Evolutionary conservation across 192 early-diverging fungal genomes (phyloP), one percentile per base, ranked within the genome.

Genomic region (Coemansia javaensis): DNA sequence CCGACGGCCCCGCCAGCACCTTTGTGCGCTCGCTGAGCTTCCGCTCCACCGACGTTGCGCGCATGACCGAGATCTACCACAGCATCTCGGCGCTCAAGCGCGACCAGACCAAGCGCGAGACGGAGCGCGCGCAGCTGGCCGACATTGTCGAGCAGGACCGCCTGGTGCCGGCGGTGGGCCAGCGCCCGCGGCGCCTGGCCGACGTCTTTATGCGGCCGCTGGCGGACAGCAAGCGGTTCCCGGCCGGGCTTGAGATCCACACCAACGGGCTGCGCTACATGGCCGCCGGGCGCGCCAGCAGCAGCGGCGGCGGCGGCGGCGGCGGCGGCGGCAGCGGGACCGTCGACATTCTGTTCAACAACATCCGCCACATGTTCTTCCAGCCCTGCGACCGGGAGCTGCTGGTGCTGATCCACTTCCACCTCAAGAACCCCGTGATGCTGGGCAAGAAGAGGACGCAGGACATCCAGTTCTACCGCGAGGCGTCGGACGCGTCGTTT

Each of bases 391-490:
- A 99, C 56, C 80, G 86, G 47, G 97, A 99, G 69, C 71, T 98
- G 34, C 81, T 97, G 57, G 94, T 99, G 17, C 57, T 99, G 27
- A 74, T 99, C 45, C 97, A 99, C 58, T 76, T 94, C 21, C 94
- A 99, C 42, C 82, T 99, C 22, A 93, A 91, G 66, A 90, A 98
- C 72, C 91, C 91, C 5, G 88, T 99, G 48, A 89, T 99, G 83
- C 85, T 98, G 66, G 93, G 92, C 33, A 95, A 97, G 77, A 96
- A 94, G 79, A 99, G 98, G 71, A 93, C 86, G 6, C 66, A 87
- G 80, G 94, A 99, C 64, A 86, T 99, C 34, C 97, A 99, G 76
- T 98, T 99, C 77, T 97, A 94, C 62, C 85, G 91, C 47, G 94
- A 97, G 55, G 93, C 95, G 2, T 84, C 89, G 2, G 97, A 99